A percentile compares a stretch with the other conserved stretches of the same genome.
Conservation (phyloP, 192 early-diverging fungal genomes). For the Backusella psychrophila region DNA sequence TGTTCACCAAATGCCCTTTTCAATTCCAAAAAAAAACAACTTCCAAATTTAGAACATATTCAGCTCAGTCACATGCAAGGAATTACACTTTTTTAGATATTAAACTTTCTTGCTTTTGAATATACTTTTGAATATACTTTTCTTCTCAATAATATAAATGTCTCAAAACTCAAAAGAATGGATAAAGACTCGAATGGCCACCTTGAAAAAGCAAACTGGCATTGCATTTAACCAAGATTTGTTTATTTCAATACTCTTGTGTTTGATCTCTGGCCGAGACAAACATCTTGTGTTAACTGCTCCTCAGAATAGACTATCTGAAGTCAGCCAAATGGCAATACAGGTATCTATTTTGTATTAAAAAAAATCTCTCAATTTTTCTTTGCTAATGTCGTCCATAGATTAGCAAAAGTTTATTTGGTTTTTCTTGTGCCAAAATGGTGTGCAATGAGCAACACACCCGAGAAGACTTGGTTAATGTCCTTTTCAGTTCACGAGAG, state of each 20-base stretch:
- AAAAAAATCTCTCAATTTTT: too few species aligned
- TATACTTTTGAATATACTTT: not conserved
- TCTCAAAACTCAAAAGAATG: slow-evolving; percentile 35
- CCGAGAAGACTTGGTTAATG: slow-evolving; percentile 27
- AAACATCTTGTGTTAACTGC: slow-evolving; percentile 51
- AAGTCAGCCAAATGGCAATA: slow-evolving; percentile 45
- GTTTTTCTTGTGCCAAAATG: slow-evolving; percentile 43
- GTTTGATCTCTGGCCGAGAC: slow-evolving; percentile 43
- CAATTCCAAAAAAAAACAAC: not conserved
- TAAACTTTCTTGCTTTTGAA: not conserved
- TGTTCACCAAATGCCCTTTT: not conserved
- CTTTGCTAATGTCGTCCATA: slow-evolving; percentile 11
- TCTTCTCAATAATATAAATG: not conserved
- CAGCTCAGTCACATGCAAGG: not conserved
- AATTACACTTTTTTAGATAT: not conserved
- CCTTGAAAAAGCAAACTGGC: slow-evolving; percentile 37
- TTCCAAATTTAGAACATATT: not conserved
- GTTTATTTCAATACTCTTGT: slow-evolving; percentile 55
- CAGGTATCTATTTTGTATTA: slow-evolving; percentile 29
- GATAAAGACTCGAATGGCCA: slow-evolving; percentile 45
- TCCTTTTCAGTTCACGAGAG: slow-evolving; percentile 12
- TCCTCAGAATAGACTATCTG: slow-evolving; percentile 32
- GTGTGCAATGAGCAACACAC: slow-evolving; percentile 40
- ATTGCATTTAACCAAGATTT: slow-evolving; percentile 51
- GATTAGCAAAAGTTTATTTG: slow-evolving; percentile 45